Conservation (phyloP, 73 alveolate genomes). For the Symbiodinium pilosum region DNA sequence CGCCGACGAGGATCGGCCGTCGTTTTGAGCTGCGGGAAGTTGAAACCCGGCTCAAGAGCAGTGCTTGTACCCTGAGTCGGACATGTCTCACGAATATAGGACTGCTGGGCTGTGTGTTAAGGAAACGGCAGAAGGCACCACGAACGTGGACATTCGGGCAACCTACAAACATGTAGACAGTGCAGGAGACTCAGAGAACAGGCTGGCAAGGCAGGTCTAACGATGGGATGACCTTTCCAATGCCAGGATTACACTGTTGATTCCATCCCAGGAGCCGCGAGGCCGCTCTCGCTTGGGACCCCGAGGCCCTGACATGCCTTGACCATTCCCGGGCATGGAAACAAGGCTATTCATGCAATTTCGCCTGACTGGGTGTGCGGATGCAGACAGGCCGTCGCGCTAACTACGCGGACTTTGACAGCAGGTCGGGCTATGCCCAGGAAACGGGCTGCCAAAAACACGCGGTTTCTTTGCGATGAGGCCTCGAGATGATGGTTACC, state of each 20-base stretch:
- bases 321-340: too few relatives aligned
- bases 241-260: not conserved
- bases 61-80: too few relatives aligned
- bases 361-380: too few relatives aligned
- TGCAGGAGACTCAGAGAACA: not conserved
- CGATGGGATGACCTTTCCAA: not conserved
- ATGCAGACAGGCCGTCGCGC: slow-evolving; percentile 15
- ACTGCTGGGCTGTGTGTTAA: not conserved
- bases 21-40: slow-evolving; percentile 14
- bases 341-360: too few relatives aligned
- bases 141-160: not conserved
- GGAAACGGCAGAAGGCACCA: not conserved
- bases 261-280: not conserved
- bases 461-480: not conserved
- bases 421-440: not conserved
- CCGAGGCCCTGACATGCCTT: too few relatives aligned
- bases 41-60: not conserved
- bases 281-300: not conserved
- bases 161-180: not conserved
- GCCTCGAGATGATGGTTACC: slow-evolving; percentile 19
- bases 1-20: not conserved
- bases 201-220: too few relatives aligned
- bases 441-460: not conserved
- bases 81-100: too few relatives aligned
- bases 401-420: slow-evolving; percentile 7